Evolutionary conservation across 768 basidiomycete genomes (phyloP).

Genomic region (Chlorophyllum brunneum): DNA sequence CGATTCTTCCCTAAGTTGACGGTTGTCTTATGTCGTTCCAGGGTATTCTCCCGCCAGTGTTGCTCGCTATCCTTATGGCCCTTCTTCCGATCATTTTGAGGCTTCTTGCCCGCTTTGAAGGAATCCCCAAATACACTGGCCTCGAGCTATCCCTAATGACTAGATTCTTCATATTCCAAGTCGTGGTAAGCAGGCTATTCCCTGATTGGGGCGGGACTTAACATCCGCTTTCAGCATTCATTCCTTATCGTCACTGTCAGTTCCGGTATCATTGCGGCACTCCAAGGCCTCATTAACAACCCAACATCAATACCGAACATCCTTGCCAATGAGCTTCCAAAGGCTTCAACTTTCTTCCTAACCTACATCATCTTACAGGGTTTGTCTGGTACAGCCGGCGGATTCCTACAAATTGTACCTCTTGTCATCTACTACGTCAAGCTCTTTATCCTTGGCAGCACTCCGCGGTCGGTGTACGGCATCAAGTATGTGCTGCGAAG

Average conservation of each 20-base stretch:
- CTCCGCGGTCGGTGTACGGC: conserved; percentile 78
- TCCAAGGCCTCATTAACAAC: conserved; percentile 59
- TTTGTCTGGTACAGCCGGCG: conserved; percentile 72
- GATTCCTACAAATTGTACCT: conserved; percentile 74
- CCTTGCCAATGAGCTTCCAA: conserved; percentile 76
- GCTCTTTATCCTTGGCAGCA: conserved; percentile 81
- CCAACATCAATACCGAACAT: conserved; percentile 66
- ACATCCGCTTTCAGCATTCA: conserved; percentile 60
- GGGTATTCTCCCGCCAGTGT: conserved; percentile 84
- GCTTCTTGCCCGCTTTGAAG: conserved; percentile 79
- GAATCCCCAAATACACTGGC: conserved; percentile 79
- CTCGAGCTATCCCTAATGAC: conserved; percentile 91
- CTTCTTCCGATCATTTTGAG: conserved; percentile 79
- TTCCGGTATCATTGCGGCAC: conserved; percentile 76
- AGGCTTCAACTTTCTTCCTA: conserved; percentile 87
- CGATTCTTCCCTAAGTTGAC: not conserved
- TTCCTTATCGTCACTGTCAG: conserved; percentile 88
- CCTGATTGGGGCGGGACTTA: not conserved
- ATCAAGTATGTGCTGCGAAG: conserved; percentile 74
- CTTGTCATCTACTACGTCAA: conserved; percentile 89
- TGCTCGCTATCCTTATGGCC: conserved; percentile 90
- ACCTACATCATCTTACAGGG: conserved; percentile 84
- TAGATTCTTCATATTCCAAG: conserved; percentile 89
- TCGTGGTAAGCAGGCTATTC: conserved; percentile 57
- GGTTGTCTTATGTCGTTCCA: conserved; percentile 18